Evolutionary conservation across 768 basidiomycete species (phyloP).

Genomic region (Boletus pseudo-olivaceus): DNA sequence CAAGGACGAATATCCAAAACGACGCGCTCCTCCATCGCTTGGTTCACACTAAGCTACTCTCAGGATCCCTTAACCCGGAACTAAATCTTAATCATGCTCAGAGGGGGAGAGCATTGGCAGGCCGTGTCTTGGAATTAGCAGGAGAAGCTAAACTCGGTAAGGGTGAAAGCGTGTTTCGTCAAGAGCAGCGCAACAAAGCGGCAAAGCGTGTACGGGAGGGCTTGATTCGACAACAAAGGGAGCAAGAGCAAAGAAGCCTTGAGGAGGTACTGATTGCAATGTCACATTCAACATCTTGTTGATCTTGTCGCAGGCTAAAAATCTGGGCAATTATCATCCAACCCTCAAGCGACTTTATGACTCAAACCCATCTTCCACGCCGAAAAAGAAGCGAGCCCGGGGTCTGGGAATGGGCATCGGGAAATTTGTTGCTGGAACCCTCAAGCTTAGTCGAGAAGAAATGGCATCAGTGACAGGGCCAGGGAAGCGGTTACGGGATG

Average conservation of each 20-base stretch:
- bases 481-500: constrained; percentile 2
- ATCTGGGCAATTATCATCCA: constrained; percentile 82
- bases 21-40: constrained; percentile 76
- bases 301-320: constrained; percentile 58
- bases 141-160: constrained; percentile 69
- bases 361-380: constrained; percentile 23
- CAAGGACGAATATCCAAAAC: constrained; percentile 71
- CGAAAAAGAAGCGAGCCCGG: constrained; percentile 48
- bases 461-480: constrained; percentile 39
- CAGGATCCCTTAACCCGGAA: constrained; percentile 65
- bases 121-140: constrained; percentile 70
- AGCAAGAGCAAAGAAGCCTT: constrained; percentile 49
- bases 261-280: constrained; percentile 56
- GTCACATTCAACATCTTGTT: background rate
- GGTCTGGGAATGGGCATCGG: constrained; percentile 81
- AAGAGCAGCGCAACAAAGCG: constrained; percentile 65
- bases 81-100: constrained; percentile 62
- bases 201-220: constrained; percentile 73
- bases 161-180: constrained; percentile 61
- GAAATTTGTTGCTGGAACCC: constrained; percentile 63
- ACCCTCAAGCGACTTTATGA: constrained; percentile 67
- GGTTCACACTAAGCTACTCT: constrained; percentile 75
- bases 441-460: constrained; percentile 63
- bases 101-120: constrained; percentile 69
- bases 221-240: constrained; percentile 56